Evolutionary conservation across 768 basidiomycete species (phyloP).

Genomic region (Boletellus ananas): DNA sequence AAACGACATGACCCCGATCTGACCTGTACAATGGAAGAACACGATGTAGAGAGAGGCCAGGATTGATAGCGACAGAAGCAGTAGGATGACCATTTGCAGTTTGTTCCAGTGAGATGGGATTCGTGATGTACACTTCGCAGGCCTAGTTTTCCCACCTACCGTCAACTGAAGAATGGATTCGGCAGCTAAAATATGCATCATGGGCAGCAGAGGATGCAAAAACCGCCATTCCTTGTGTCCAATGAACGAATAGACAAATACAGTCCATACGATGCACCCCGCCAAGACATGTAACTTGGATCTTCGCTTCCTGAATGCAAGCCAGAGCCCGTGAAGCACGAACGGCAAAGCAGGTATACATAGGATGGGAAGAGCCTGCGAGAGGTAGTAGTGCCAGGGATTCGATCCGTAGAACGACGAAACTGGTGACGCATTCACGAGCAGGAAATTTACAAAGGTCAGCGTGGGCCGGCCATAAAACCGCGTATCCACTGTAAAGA

Average conservation of each 20-base stretch:
- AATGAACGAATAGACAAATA: conserved; percentile 67
- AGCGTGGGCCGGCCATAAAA: conserved; percentile 68
- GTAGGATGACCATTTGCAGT: conserved; percentile 29
- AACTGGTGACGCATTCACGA: conserved; percentile 77
- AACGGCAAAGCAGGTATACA: conserved; percentile 74
- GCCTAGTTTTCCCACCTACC: neutral
- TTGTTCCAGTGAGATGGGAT: conserved; percentile 13
- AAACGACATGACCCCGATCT: conserved; percentile 70
- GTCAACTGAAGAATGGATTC: conserved; percentile 59
- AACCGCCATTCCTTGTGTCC: conserved; percentile 99
- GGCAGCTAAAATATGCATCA: conserved; percentile 76
- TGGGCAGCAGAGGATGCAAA: conserved; percentile 84
- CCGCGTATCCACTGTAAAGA: conserved; percentile 56
- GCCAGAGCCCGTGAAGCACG: conserved; percentile 56
- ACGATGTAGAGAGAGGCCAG: conserved; percentile 67
- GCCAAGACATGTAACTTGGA: conserved; percentile 43
- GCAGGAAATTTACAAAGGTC: conserved; percentile 79
- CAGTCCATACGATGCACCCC: conserved; percentile 54
- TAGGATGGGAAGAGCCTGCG: conserved; percentile 82
- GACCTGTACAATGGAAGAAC: conserved; percentile 75
- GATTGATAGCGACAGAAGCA: conserved; percentile 49
- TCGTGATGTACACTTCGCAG: neutral
- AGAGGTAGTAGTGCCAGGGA: conserved; percentile 85
- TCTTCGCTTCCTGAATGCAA: conserved; percentile 19
- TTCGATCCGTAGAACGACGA: conserved; percentile 91